Evolutionary conservation across 2,329 filamentous ascomycete genomes (phyloP).

Genomic region (Colletotrichum theobromicola): DNA sequence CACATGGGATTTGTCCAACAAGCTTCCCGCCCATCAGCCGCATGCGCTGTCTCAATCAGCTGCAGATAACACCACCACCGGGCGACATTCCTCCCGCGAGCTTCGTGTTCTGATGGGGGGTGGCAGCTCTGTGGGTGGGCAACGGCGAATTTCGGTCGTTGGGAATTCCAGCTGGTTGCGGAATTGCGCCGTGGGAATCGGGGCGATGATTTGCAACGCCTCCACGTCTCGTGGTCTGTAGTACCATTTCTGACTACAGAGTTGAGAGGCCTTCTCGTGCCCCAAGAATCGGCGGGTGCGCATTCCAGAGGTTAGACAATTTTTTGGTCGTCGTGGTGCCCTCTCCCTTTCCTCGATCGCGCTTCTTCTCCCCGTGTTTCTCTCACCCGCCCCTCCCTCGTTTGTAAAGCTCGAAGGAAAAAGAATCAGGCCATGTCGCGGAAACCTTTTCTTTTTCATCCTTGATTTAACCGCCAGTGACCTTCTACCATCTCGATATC

Average conservation of each 20-base stretch:
- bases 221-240: background rate
- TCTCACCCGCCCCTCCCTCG: background rate
- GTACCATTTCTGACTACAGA: background rate
- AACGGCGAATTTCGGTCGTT: background rate
- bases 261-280: background rate
- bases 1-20: background rate
- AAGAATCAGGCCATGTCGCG: background rate
- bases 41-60: constrained; percentile 1
- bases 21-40: background rate
- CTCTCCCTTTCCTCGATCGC: constrained; percentile 4
- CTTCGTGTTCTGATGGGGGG: background rate
- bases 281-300: background rate
- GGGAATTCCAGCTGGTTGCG: constrained; percentile 8
- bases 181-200: background rate
- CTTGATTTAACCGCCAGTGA: background rate
- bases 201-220: background rate
- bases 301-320: constrained; percentile 14
- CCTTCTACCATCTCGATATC: background rate
- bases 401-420: background rate
- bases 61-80: background rate
- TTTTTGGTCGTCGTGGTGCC: background rate
- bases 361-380: background rate
- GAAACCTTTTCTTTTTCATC: background rate
- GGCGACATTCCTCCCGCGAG: background rate
- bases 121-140: background rate